These are phyloP conservation scores for Suillus spraguei DNA, from an alignment of 768 basidiomycete genomes.

Conservation along the genomic window DNA sequence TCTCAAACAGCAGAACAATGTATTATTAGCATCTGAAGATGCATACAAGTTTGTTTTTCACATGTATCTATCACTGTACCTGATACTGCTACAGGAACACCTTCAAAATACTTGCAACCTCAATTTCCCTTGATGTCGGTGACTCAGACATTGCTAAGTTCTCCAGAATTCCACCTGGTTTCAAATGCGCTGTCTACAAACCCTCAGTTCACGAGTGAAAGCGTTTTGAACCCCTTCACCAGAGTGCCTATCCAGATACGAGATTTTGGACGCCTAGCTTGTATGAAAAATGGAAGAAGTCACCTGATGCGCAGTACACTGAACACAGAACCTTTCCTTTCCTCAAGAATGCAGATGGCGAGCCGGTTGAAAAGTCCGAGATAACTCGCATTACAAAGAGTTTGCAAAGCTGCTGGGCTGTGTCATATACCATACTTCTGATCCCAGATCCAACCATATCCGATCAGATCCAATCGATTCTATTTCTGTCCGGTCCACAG, in stretches of 20 bases:
- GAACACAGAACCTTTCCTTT: background rate
- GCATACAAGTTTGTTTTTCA: background rate
- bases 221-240: background rate
- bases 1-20: background rate
- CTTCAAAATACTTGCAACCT: background rate
- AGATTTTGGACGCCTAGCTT: background rate
- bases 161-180: background rate
- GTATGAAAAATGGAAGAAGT: background rate
- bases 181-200: background rate
- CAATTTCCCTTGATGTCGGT: background rate
- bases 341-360: background rate
- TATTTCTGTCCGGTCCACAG: no score
- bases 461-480: no score
- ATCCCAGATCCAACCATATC: no score
- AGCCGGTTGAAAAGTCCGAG: background rate
- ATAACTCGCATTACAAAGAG: background rate
- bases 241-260: background rate
- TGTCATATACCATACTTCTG: no score
- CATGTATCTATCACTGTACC: background rate
- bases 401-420: background rate
- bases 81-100: background rate
- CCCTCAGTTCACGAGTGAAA: background rate
- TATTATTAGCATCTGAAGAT: background rate
- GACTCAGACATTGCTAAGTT: background rate
- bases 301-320: background rate